Conservation (phyloP, 192 early-diverging fungal species). For the Backusella australiensis region DNA sequence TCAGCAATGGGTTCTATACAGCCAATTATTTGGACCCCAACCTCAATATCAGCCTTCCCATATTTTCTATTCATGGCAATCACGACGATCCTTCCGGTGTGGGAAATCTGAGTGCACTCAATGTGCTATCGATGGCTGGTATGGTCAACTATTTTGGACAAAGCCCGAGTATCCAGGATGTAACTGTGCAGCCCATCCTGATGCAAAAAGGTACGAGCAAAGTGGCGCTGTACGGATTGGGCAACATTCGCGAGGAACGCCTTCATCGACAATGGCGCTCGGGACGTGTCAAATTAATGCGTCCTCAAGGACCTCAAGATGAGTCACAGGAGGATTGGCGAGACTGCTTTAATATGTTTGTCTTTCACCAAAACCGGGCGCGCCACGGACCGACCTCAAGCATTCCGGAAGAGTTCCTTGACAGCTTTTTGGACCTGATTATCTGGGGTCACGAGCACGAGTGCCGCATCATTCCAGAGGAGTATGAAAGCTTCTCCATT, state of each 20-base stretch:
- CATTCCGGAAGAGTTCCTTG: constrained; percentile 86
- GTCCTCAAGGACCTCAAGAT: constrained; percentile 42
- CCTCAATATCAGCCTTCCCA: constrained; percentile 77
- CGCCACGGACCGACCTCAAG: constrained; percentile 80
- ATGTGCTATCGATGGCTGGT: constrained; percentile 74
- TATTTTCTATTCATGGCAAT: constrained; percentile 97
- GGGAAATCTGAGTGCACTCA: constrained; percentile 80
- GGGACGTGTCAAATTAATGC: constrained; percentile 69
- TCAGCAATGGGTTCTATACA: constrained; percentile 58
- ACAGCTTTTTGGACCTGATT: constrained; percentile 77
- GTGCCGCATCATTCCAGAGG: constrained; percentile 76
- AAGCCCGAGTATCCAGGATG: constrained; percentile 66
- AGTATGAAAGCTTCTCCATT: constrained; percentile 72
- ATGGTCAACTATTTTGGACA: constrained; percentile 95
- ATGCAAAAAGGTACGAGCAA: constrained; percentile 75
- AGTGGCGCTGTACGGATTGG: constrained; percentile 86
- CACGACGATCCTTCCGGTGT: constrained; percentile 93
- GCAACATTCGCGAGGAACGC: constrained; percentile 91
- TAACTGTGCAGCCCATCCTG: constrained; percentile 77
- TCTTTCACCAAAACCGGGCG: constrained; percentile 91
- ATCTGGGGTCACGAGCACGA: constrained; percentile 99
- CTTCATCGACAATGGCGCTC: constrained; percentile 74
- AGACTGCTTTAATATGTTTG: constrained; percentile 74
- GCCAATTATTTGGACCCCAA: constrained; percentile 91
- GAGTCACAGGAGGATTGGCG: constrained; percentile 70